These are phyloP conservation scores for Tylopilus sp. DNA, from an alignment of 1,284 basidiomycete species.

Conservation along the genomic window DNA sequence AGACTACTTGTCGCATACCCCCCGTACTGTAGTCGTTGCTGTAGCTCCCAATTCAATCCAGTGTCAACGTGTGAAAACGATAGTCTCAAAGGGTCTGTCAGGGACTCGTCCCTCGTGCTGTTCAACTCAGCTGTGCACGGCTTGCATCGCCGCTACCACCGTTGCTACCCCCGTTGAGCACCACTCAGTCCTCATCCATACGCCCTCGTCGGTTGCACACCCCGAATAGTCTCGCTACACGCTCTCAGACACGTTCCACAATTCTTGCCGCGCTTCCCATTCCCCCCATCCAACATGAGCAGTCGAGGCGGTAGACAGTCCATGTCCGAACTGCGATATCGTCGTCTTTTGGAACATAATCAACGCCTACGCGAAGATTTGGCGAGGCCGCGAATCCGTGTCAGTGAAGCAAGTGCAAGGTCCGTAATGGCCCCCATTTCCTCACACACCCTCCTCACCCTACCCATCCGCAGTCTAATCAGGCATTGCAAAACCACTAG, in stretches of 20 bases:
- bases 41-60: background rate
- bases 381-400: conserved; percentile 78
- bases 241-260: conserved; percentile 9
- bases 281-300: conserved; percentile 44
- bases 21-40: conserved; percentile 10
- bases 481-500: conserved; percentile 87
- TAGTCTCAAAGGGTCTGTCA: conserved; percentile 5
- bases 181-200: background rate
- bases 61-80: conserved; percentile 24
- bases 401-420: conserved; percentile 90
- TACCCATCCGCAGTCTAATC: conserved; percentile 61
- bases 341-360: conserved; percentile 91
- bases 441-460: conserved; percentile 8
- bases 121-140: conserved; percentile 3
- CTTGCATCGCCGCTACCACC: conserved; percentile 5
- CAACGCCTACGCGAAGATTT: conserved; percentile 88
- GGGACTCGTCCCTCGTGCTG: background rate
- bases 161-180: background rate
- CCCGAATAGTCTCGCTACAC: background rate
- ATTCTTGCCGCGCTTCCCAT: conserved; percentile 2
- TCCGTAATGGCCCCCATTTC: conserved; percentile 39
- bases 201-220: conserved; percentile 7
- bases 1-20: background rate
- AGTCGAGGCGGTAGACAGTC: conserved; percentile 68
- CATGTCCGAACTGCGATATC: conserved; percentile 96